These are phyloP conservation scores for Solanum infundibuliforme DNA, from an alignment of 257 asterid genomes.

Conservation along the genomic window DNA sequence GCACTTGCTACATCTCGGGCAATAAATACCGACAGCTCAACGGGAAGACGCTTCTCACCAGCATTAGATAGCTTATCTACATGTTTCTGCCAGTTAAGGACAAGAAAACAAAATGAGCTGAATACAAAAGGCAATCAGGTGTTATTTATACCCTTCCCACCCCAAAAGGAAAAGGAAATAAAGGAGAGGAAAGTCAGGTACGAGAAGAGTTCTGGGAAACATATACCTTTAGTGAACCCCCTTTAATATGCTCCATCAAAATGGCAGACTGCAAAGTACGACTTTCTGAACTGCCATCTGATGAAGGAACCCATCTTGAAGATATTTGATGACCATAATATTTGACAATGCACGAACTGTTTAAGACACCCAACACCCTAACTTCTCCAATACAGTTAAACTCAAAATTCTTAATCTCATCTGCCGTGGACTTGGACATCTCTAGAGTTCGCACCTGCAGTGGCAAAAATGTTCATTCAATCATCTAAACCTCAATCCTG, in stretches of 20 bases:
- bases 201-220: neutral
- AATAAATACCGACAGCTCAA: constrained; percentile 40
- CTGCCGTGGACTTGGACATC: constrained; percentile 39
- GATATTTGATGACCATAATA: constrained; percentile 83
- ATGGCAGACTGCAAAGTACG: constrained; percentile 63
- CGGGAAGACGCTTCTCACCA: constrained; percentile 52
- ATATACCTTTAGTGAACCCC: constrained; percentile 82
- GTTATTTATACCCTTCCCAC: neutral
- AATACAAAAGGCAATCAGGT: neutral
- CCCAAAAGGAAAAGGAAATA: neutral
- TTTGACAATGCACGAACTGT: constrained; percentile 76
- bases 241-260: constrained; percentile 78
- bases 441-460: constrained; percentile 79
- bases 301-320: constrained; percentile 56
- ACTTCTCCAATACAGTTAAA: constrained; percentile 74
- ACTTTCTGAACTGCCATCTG: constrained; percentile 39
- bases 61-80: constrained; percentile 42
- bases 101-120: neutral
- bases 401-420: constrained; percentile 69
- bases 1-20: constrained; percentile 78
- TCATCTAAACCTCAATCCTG: neutral
- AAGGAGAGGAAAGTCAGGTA: neutral
- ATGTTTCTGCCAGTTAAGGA: constrained; percentile 35
- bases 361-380: constrained; percentile 65
- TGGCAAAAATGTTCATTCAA: neutral